Conservation (phyloP, 208 protist species). For the Porcisia deanei region DNA sequence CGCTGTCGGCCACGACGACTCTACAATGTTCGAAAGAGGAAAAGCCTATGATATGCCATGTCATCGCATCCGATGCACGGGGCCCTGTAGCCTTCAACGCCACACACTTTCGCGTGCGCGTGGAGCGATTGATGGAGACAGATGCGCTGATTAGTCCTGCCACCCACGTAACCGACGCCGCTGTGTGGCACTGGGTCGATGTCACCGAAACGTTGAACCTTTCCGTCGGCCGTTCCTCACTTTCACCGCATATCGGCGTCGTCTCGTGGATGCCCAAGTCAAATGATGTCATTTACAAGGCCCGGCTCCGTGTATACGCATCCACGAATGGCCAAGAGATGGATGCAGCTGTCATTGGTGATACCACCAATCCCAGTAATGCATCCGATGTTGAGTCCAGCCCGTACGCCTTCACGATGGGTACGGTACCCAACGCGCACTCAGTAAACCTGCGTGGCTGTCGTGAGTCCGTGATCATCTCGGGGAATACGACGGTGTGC, state of each 20-base stretch:
- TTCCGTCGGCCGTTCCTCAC: conserved; percentile 6
- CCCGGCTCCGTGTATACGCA: conserved; percentile 15
- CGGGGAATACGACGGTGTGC: conserved; percentile 44
- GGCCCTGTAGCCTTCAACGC: conserved; percentile 39
- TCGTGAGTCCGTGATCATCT: conserved; percentile 25
- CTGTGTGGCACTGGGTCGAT: conserved; percentile 4
- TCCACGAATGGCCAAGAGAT: conserved; percentile 15
- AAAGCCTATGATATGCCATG: conserved; percentile 33
- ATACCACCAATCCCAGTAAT: background rate
- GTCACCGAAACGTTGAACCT: conserved; percentile 3
- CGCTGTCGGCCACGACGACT: conserved; percentile 24
- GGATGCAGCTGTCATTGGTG: background rate
- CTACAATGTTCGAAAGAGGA: conserved; percentile 38
- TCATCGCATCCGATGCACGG: conserved; percentile 30
- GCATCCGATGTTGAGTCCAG: conserved; percentile 35
- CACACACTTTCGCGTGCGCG: conserved; percentile 33
- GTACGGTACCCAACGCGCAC: conserved; percentile 35
- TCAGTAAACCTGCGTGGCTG: conserved; percentile 52
- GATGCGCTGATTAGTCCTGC: background rate
- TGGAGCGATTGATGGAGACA: conserved; percentile 27
- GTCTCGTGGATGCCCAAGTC: conserved; percentile 33
- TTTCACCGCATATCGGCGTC: conserved; percentile 22
- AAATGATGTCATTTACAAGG: conserved; percentile 28
- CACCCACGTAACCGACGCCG: background rate
- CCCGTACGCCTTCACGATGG: conserved; percentile 45